phyloP scores from a whole-genome alignment of 306 rosid species.

The Vigna unguiculata region DNA sequence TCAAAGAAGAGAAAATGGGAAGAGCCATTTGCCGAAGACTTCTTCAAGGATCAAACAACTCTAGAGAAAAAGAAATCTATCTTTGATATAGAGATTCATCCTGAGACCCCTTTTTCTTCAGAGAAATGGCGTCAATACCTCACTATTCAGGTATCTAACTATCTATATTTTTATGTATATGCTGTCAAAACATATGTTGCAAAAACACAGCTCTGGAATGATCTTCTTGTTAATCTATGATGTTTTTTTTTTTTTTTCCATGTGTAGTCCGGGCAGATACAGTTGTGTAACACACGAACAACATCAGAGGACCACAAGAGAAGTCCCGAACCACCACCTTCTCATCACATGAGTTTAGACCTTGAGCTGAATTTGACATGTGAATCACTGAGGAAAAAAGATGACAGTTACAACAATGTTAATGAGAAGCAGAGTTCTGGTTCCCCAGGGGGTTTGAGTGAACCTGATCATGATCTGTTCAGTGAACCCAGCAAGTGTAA shows the following conservation, averaged over 20 bases:
- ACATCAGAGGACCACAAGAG: constrained; percentile 59
- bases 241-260: neutral
- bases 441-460: constrained; percentile 33
- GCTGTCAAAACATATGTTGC: neutral
- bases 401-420: neutral
- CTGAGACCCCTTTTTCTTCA: constrained; percentile 67
- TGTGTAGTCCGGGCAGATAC: constrained; percentile 82
- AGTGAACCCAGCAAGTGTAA: constrained; percentile 42
- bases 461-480: constrained; percentile 31
- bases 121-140: constrained; percentile 82
- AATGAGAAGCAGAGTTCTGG: constrained; percentile 40
- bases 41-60: constrained; percentile 54
- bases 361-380: constrained; percentile 83
- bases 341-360: constrained; percentile 68
- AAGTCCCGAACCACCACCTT: constrained; percentile 43
- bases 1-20: constrained; percentile 78
- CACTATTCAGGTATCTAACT: constrained; percentile 81
- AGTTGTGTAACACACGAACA: constrained; percentile 65
- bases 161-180: constrained; percentile 8
- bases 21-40: constrained; percentile 45
- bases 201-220: neutral
- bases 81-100: constrained; percentile 60
- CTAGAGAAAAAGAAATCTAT: constrained; percentile 48
- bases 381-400: constrained; percentile 53
- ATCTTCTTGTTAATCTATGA: neutral